Percentiles rank a stretch among this genome's conserved stretches.
Evolutionary conservation across 768 basidiomycete genomes (phyloP).

Genomic region (Galerina marginata): DNA sequence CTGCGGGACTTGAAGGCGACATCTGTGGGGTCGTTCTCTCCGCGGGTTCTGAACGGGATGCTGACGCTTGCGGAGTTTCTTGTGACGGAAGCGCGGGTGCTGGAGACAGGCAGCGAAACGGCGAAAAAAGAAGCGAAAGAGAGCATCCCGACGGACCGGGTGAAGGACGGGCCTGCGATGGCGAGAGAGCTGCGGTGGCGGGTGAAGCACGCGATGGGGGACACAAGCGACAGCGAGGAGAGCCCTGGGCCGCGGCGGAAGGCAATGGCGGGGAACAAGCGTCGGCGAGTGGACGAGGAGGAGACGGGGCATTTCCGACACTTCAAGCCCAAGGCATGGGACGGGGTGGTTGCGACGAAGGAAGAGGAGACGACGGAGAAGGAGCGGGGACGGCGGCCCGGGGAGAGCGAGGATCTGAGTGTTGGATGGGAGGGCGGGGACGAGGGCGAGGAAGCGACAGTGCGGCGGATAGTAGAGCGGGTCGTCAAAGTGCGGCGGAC

Average conservation of each 20-base stretch:
- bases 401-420: constrained; percentile 48
- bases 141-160: constrained; percentile 77
- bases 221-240: constrained; percentile 72
- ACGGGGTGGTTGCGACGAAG: constrained; percentile 48
- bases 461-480: constrained; percentile 45
- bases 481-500: constrained; percentile 64
- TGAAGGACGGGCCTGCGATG: constrained; percentile 81
- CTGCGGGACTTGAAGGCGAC: constrained; percentile 70
- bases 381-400: constrained; percentile 7
- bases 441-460: constrained; percentile 26
- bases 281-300: constrained; percentile 46
- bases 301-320: constrained; percentile 55
- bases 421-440: constrained; percentile 36
- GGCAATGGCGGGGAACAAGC: constrained; percentile 43
- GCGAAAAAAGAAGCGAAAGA: constrained; percentile 82
- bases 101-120: constrained; percentile 74
- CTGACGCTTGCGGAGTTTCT: constrained; percentile 78
- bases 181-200: constrained; percentile 91
- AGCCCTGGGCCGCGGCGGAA: constrained; percentile 28
- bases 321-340: constrained; percentile 75
- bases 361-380: constrained; percentile 42
- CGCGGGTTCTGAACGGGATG: constrained; percentile 74
- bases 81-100: constrained; percentile 71
- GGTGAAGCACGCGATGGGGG: constrained; percentile 62
- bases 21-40: constrained; percentile 34